phyloP scores from a whole-genome alignment of 345 rosid genomes.

The Lepidium africanum region DNA sequence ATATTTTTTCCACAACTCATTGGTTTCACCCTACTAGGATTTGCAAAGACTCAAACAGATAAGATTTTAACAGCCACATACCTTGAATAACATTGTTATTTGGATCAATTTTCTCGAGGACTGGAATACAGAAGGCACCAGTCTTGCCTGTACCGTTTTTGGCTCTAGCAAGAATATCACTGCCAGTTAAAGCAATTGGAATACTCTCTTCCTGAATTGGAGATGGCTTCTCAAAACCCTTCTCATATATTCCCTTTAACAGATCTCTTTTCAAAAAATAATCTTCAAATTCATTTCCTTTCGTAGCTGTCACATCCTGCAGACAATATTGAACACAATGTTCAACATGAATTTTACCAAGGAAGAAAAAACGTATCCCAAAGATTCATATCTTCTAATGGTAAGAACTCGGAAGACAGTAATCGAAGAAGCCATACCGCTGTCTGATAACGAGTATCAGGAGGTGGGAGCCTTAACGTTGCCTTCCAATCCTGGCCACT shows the following conservation, averaged over 20 bases:
- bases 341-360: constrained; percentile 21
- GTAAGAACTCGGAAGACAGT: not conserved
- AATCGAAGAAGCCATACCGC: constrained; percentile 43
- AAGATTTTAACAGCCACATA: not conserved
- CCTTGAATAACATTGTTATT: constrained; percentile 95
- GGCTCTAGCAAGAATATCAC: constrained; percentile 99
- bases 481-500: constrained; percentile 99
- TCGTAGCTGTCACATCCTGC: constrained; percentile 98
- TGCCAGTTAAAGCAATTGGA: constrained; percentile 97
- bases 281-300: constrained; percentile 98
- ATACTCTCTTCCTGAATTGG: constrained; percentile 99
- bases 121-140: constrained; percentile 97
- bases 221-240: constrained; percentile 98
- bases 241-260: constrained; percentile 94
- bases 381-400: too few relatives aligned
- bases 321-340: not conserved
- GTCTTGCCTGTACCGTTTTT: constrained; percentile 99
- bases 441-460: constrained; percentile 84
- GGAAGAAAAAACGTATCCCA: not conserved
- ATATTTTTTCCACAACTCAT: not conserved
- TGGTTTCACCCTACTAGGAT: too few relatives aligned
- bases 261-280: constrained; percentile 92
- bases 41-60: too few relatives aligned
- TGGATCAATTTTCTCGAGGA: constrained; percentile 94
- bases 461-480: constrained; percentile 59